phyloP scores from a whole-genome alignment of 139 green algal genomes.

The Pycnococcus provasolii region DNA sequence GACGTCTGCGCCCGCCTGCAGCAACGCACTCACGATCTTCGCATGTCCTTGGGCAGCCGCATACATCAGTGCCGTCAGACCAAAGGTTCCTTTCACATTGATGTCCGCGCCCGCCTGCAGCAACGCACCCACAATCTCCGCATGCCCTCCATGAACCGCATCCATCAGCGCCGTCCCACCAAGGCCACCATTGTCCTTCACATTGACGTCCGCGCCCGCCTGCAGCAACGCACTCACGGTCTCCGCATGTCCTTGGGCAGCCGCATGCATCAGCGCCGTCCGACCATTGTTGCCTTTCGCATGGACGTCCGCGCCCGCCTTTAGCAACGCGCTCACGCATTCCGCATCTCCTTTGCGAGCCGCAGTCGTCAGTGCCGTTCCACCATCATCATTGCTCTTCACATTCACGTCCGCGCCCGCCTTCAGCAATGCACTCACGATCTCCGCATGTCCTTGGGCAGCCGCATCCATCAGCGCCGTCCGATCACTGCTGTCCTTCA shows the following conservation, averaged over 20 bases:
- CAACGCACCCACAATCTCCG: background rate
- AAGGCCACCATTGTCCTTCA: background rate
- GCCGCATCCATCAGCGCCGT: background rate
- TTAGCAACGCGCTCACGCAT: background rate
- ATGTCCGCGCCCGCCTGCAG: conserved; percentile 4
- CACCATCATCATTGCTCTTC: no score
- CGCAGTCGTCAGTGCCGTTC: no score
- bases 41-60: conserved; percentile 2
- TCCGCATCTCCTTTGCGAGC: background rate
- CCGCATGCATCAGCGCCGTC: background rate
- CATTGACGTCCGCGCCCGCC: background rate
- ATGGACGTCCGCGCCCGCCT: conserved; percentile 4
- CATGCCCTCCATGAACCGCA: background rate
- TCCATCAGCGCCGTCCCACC: background rate
- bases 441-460: background rate
- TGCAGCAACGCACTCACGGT: background rate
- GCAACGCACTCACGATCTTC: background rate
- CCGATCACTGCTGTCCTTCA: background rate
- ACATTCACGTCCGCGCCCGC: conserved; percentile 1
- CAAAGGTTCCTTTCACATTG: background rate
- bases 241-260: background rate
- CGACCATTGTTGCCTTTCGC: background rate
- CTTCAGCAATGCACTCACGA: background rate
- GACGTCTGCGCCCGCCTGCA: conserved; percentile 2
- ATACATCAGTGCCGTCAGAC: conserved; percentile 1